Conservation (phyloP, 371 early-diverging fungal genomes). For the Mucor saturninus region DNA sequence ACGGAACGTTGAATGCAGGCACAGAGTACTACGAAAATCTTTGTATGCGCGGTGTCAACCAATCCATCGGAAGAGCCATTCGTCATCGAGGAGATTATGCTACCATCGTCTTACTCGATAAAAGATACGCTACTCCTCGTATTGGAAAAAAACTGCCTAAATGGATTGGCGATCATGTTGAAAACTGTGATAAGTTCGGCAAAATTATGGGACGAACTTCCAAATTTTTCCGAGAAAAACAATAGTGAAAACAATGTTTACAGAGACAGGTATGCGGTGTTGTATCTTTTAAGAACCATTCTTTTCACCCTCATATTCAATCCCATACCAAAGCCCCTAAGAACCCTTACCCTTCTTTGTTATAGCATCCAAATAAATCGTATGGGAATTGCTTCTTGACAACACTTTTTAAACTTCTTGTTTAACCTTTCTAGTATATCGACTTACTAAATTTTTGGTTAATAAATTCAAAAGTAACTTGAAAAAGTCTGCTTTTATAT, state of each 20-base stretch:
- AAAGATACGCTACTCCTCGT: constrained; percentile 59
- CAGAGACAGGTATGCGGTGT: constrained; percentile 51
- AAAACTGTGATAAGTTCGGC: constrained; percentile 60
- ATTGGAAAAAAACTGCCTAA: constrained; percentile 64
- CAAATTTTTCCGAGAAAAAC: constrained; percentile 52
- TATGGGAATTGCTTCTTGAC: constrained; percentile 16
- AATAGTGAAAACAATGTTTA: constrained; percentile 12
- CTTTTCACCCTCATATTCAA: constrained; percentile 37
- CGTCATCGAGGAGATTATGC: constrained; percentile 89
- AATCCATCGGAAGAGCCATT: constrained; percentile 95
- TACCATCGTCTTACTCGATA: constrained; percentile 73
- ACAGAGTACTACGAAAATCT: constrained; percentile 87
- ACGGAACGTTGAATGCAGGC: constrained; percentile 45
- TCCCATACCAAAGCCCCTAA: constrained; percentile 40
- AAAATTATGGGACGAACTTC: constrained; percentile 49
- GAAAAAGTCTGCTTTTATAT: no score
- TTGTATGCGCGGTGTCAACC: constrained; percentile 97
- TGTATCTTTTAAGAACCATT: constrained; percentile 40
- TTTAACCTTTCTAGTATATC: not conserved
- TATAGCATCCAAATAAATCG: constrained; percentile 41
- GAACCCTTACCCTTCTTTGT: constrained; percentile 47
- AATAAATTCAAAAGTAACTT: no score
- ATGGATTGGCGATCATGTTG: constrained; percentile 68
- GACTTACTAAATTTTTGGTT: no score
- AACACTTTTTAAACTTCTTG: constrained; percentile 22